Conservation (phyloP, 2,329 filamentous ascomycete genomes). For the Talaromyces sp. region DNA sequence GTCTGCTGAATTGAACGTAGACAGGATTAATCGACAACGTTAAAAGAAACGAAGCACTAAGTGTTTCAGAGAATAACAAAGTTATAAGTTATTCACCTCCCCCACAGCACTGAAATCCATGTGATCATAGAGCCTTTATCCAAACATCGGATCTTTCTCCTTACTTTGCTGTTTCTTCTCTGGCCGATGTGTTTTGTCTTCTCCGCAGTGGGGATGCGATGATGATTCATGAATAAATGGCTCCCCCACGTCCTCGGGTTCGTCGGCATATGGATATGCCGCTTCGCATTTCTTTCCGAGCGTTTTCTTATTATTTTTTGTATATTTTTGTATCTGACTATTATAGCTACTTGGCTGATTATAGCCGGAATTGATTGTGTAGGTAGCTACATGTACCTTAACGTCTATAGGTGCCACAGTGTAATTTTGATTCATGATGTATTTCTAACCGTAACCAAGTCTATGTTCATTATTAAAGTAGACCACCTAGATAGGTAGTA, state of each 20-base stretch:
- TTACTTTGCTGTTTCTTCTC: not conserved
- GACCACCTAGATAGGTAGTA: not conserved
- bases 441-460: not conserved
- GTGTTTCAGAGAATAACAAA: too few relatives aligned
- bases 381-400: not conserved
- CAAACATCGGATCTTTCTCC: not conserved
- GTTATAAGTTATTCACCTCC: not conserved
- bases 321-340: not conserved
- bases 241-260: slow-evolving; percentile 12
- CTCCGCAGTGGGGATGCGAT: slow-evolving; percentile 2
- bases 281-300: slow-evolving; percentile 19
- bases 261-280: not conserved
- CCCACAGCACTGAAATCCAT: not conserved
- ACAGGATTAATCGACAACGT: not conserved
- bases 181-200: not conserved
- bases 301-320: not conserved
- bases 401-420: not conserved
- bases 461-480: not conserved
- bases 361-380: not conserved
- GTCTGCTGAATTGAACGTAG: not conserved
- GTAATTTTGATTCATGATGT: not conserved
- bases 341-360: not conserved
- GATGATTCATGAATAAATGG: not conserved
- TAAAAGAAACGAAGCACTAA: not conserved
- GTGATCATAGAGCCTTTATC: not conserved